These are phyloP conservation scores for Salicornia ramosissima DNA, from an alignment of 148 eudicot genomes.

Conservation along the genomic window DNA sequence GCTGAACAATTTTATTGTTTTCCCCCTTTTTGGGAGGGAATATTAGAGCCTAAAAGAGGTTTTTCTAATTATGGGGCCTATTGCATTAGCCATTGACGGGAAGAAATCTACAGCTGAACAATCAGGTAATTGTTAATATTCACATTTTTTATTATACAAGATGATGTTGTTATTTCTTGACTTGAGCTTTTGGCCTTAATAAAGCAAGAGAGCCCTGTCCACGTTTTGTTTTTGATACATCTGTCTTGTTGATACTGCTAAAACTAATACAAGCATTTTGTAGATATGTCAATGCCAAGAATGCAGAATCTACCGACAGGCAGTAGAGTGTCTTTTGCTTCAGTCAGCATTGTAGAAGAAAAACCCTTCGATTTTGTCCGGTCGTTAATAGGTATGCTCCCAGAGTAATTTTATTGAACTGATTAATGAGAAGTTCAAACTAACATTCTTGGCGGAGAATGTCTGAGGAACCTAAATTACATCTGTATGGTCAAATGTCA, in stretches of 20 bases:
- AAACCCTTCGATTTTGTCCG: conserved; percentile 78
- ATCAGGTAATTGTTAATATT: conserved; percentile 32
- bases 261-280: conserved; percentile 30
- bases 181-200: background rate
- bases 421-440: background rate
- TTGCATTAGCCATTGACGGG: conserved; percentile 42
- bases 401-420: background rate
- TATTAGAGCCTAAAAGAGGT: conserved; percentile 9
- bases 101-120: conserved; percentile 36
- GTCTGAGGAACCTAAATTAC: conserved; percentile 4
- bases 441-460: background rate
- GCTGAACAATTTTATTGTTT: background rate
- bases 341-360: conserved; percentile 56
- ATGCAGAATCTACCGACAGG: conserved; percentile 31
- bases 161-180: background rate
- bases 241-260: conserved; percentile 6
- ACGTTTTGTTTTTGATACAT: background rate
- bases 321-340: conserved; percentile 54
- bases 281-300: conserved; percentile 56
- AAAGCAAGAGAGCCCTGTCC: background rate
- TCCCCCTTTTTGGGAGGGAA: background rate
- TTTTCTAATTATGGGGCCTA: conserved; percentile 39
- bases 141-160: background rate
- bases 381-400: conserved; percentile 55
- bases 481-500: background rate